Conservation (phyloP, 2,329 filamentous ascomycete species). For the Neonectria ditissima region DNA sequence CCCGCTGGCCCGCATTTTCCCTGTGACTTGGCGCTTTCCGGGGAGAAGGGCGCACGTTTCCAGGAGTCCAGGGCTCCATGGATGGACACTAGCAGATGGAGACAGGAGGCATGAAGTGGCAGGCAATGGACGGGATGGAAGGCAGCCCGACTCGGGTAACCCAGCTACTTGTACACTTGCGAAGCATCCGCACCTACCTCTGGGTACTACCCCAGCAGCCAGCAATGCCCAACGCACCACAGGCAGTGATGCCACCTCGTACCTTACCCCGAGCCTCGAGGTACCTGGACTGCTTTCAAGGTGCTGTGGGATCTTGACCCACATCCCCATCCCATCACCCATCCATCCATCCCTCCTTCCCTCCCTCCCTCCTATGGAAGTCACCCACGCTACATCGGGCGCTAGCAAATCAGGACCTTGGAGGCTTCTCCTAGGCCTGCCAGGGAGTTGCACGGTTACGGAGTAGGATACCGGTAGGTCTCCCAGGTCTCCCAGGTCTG, state of each 20-base stretch:
- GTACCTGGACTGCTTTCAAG: neutral
- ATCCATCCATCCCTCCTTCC: slow-evolving; percentile 3
- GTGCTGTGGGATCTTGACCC: slow-evolving; percentile 1
- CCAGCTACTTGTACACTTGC: neutral
- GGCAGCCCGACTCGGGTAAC: neutral
- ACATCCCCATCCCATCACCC: slow-evolving; percentile 15
- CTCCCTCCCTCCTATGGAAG: neutral
- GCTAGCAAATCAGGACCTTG: slow-evolving; percentile 41
- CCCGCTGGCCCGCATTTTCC: slow-evolving; percentile 19
- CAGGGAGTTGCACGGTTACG: neutral
- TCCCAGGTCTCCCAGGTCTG: slow-evolving; percentile 13
- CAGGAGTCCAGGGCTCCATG: slow-evolving; percentile 1
- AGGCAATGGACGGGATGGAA: neutral
- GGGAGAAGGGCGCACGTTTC: slow-evolving; percentile 11
- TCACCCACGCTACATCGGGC: slow-evolving; percentile 26
- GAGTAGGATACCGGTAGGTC: neutral
- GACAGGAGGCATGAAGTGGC: neutral
- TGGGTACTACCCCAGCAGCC: neutral
- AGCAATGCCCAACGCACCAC: neutral
- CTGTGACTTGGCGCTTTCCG: slow-evolving; percentile 21
- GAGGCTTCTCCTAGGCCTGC: slow-evolving; percentile 17
- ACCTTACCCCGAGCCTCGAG: neutral
- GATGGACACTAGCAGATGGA: slow-evolving; percentile 1
- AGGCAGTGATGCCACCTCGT: neutral
- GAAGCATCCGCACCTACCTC: neutral